Evolutionary conservation across 176 grass and related monocot species (phyloP), one percentile per base, ranked within the genome.

Genomic region (Puya raimondii): DNA sequence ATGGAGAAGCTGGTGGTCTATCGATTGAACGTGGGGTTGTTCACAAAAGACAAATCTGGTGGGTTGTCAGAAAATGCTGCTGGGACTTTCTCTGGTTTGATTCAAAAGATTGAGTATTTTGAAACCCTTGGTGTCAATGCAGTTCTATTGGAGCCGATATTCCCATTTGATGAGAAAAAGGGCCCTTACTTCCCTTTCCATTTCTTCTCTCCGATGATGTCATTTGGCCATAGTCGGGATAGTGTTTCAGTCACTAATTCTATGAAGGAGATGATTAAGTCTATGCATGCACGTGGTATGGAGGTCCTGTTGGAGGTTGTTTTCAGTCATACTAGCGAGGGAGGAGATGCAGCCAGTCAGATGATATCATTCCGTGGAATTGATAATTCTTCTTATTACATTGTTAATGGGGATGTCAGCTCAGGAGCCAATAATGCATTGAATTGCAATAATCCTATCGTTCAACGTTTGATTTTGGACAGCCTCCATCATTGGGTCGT

Each of bases 241-340:
- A 73, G 75, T 15, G 29, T 75, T 77, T 91, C 88, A 51, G 77
- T 81, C 33, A 84, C 87, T 68, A 77, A 85, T 50, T 83, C 71
- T 71, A 83, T 90, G 80, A 97, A 97, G 79, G 86, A 97, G 74
- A 92, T 92, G 89, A 75, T 97, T 71, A 97, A 92, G 74, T 63
- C 12, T 16, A 71, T 97, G 80, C 93, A 92, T 78, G 78, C 15
- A 53, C 70, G 75, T 76, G 93, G 84, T 66, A 92, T 92, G 27
- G 89, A 97, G 81, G 93, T 97, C 48, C 72, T 92, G 22, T 58
- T 97, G 76, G 93, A 97, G 65, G 86, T 92, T 75, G 80, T 89
- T 74, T 89, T 90, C 4, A 85, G 81, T 7, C 82, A 88, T 64
- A 92, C 80, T 2, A 83, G 81, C 61, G 94, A 92, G 73, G 88